Evolutionary conservation across 2,329 filamentous ascomycete species (phyloP).

Genomic region (Calonectria ilicicola): DNA sequence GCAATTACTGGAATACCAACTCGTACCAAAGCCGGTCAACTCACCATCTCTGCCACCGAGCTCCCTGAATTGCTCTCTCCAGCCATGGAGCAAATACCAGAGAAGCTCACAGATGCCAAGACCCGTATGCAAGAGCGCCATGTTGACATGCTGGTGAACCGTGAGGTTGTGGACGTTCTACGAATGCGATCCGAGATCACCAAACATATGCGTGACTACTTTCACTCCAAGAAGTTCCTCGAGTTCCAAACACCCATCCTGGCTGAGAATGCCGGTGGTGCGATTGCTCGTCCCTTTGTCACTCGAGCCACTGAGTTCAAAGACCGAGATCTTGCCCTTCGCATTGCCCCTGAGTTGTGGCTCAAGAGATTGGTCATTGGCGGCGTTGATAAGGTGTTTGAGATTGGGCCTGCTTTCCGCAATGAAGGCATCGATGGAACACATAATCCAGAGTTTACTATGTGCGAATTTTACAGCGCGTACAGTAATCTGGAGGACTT

Average conservation of each 20-base stretch:
- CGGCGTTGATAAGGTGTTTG: constrained; percentile 89
- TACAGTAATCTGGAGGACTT: constrained; percentile 82
- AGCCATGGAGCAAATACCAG: constrained; percentile 82
- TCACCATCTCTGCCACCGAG: constrained; percentile 76
- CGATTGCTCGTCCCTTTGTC: constrained; percentile 86
- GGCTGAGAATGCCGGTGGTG: constrained; percentile 85
- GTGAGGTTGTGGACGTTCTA: constrained; percentile 74
- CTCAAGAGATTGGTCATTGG: constrained; percentile 92
- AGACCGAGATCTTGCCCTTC: constrained; percentile 77
- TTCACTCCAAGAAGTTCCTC: constrained; percentile 78
- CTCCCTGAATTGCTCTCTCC: constrained; percentile 82
- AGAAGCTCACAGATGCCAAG: constrained; percentile 76
- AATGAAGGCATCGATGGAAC: constrained; percentile 94
- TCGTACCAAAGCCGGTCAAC: constrained; percentile 78
- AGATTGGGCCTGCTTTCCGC: constrained; percentile 91
- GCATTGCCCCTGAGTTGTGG: constrained; percentile 95
- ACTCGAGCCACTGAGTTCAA: constrained; percentile 83
- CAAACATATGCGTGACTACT: constrained; percentile 78
- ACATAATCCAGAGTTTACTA: constrained; percentile 97
- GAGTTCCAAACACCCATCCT: constrained; percentile 95
- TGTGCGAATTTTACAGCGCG: constrained; percentile 95
- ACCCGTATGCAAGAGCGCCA: constrained; percentile 83
- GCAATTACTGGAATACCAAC: constrained; percentile 78
- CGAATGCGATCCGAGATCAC: constrained; percentile 81
- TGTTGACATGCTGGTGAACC: constrained; percentile 86